Percentiles rank a stretch among this genome's conserved stretches.
These are phyloP conservation scores for Fusarium foetens DNA, from an alignment of 2,329 filamentous ascomycete species.

Conservation along the genomic window DNA sequence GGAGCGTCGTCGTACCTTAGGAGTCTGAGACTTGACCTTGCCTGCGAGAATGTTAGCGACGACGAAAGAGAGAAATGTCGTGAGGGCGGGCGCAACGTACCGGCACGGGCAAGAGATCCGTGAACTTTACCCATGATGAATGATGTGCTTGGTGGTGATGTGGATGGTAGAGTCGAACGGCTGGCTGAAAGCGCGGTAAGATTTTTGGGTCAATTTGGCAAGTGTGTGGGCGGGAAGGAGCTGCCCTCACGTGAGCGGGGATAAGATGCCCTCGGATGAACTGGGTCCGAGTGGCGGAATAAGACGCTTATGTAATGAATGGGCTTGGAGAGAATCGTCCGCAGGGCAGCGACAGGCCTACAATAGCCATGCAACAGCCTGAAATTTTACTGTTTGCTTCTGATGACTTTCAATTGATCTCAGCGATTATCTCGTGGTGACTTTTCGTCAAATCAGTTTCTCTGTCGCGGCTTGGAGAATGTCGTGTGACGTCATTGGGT, in stretches of 20 bases:
- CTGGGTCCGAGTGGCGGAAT: conserved; percentile 19
- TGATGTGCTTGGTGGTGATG: conserved; percentile 53
- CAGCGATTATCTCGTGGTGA: accelerated
- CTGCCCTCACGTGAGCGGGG: conserved; percentile 51
- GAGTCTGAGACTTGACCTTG: conserved; percentile 98
- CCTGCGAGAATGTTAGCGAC: conserved; percentile 73
- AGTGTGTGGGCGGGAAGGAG: conserved; percentile 51
- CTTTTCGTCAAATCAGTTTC: accelerated
- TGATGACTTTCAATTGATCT: neutral
- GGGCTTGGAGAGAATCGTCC: neutral
- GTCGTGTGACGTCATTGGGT: neutral
- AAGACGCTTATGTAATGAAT: conserved; percentile 27
- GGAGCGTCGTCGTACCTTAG: conserved; percentile 73
- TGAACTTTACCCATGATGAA: conserved; percentile 89
- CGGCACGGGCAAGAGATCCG: conserved; percentile 91
- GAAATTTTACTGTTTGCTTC: neutral
- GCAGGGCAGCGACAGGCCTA: neutral
- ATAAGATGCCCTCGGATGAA: conserved; percentile 50
- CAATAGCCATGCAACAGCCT: neutral
- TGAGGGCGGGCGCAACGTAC: conserved; percentile 49
- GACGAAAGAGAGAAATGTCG: conserved; percentile 9
- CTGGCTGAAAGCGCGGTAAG: conserved; percentile 39
- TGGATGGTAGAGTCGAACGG: conserved; percentile 48
- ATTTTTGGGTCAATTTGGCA: conserved; percentile 53
- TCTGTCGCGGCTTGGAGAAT: accelerated